Conservation (phyloP, 306 rosid genomes). For the Coriaria nepalensis region DNA sequence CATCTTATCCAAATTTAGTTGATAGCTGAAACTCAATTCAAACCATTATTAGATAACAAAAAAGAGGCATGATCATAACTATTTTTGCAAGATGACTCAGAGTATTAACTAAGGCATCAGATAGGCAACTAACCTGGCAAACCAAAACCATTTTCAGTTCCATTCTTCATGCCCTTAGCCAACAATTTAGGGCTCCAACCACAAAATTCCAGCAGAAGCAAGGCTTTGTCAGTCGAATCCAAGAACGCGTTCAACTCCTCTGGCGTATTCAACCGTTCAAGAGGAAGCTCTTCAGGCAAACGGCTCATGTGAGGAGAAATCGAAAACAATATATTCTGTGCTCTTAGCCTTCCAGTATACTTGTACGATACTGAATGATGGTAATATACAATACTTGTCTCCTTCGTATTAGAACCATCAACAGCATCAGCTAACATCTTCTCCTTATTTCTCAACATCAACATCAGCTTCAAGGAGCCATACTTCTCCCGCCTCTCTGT, state of each 20-base stretch:
- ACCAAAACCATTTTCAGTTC: constrained; percentile 22
- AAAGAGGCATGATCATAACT: background rate
- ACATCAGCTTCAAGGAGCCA: constrained; percentile 41
- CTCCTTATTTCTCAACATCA: constrained; percentile 40
- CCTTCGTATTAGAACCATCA: constrained; percentile 36
- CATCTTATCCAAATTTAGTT: no score
- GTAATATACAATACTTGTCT: constrained; percentile 34
- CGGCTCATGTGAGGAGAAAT: constrained; percentile 24
- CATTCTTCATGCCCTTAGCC: constrained; percentile 29
- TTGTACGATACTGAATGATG: constrained; percentile 57
- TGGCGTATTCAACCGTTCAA: constrained; percentile 26
- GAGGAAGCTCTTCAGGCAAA: constrained; percentile 45
- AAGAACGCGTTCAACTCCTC: constrained; percentile 35
- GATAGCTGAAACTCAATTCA: no score
- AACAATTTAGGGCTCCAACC: constrained; percentile 62
- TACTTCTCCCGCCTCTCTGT: constrained; percentile 22
- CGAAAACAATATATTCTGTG: constrained; percentile 38
- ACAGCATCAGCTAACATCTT: constrained; percentile 48
- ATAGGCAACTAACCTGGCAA: constrained; percentile 25
- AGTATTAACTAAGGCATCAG: background rate
- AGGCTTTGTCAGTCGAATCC: constrained; percentile 59
- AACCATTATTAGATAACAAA: no score
- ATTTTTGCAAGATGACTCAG: background rate
- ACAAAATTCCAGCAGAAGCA: constrained; percentile 70
- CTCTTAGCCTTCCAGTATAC: constrained; percentile 52